Evolutionary conservation across 352 stramenopile species (phyloP), one percentile per base, ranked within the genome.

Genomic region (Proteromonas lacertae): DNA sequence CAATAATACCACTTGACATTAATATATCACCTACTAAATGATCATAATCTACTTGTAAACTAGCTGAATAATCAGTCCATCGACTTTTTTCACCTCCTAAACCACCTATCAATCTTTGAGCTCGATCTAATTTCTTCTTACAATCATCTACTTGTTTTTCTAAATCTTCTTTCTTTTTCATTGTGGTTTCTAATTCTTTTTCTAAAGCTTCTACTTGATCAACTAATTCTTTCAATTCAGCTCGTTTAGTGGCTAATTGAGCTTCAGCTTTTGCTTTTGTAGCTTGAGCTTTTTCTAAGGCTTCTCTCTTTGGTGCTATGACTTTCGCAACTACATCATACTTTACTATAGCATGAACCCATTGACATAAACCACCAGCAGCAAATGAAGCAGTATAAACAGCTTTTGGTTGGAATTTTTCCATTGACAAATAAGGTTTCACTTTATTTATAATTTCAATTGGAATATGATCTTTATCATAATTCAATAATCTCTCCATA

Each of bases 391-490:
- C 75, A 35, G 79, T 81, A 19, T 81, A 66, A 38, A 86, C 81
- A n/a, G 59, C 56, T 20, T 77, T 66, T 0, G 70, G 69, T 2
- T 64, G 79, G 38, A 80, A 82, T 36, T 77, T 76, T 0, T 64
- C 64, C 39, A 80, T 66, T 34, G 75, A 61, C 55, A 79, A 78
- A 45, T 72, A 79, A 0, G 66, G 60, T 21, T 51, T 40, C 7
- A 57, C 37, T 34, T 46, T 38, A 21, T 51, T 47, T 29, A 81
- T 69, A 38, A 81, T 75, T 5, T 59, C 58, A 35, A 81, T 67
- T 0, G 67, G 64, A 25, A 87, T 87, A 41, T 87, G 81, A 41
- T 87, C 70, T 43, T 88, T 88, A 51, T 86, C 70, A 32, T 83
- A 84, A 4, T 58, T 57, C 22, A 81, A 43, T 14, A 84, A 40